Evolutionary conservation across 2,329 filamentous ascomycete genomes (phyloP), one percentile per base, ranked within the genome.

Genomic region (Mollisia scopiformis): DNA sequence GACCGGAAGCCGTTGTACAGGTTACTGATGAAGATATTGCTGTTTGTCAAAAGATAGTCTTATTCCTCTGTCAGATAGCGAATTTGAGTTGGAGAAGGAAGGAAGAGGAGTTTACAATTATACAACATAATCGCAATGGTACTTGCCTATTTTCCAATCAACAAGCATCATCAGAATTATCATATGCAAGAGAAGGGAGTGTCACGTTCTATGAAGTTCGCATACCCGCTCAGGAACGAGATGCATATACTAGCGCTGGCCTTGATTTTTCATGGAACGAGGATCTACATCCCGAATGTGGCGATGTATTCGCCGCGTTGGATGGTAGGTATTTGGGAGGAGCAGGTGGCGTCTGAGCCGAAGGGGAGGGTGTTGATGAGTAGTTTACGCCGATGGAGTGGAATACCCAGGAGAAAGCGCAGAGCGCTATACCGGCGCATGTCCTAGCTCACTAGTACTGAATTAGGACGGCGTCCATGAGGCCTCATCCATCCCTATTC

Each of bases 21-120:
- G 30, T 59, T 64, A 16, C 47, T 54, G 13, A 69, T 46, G 49
- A 71, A 71, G 23, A 74, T 51, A 57, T 74, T 75, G 61, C 55
- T 71, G 51, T 54, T 69, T 47, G 65, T 78, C 69, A 57, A 68
- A 60, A 53, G 67, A 72, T 59, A 78, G 73, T 71, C 35, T 52
- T 47, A n/a, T n/a, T n/a, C n/a, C n/a, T 16, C 7, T 13, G 3
- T 13, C 2, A 6, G 14, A 3, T 2, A 52, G 28, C 23, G n/a
- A n/a, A n/a, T 13, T n/a, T 5, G n/a, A 8, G 30, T 25, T n/a
- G 31, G 13, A 7, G 39, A 51, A 27, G 14, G 21, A 6, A 31
- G n/a, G 31, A 51, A 14, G 47, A 31, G n/a, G 7, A 30, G 31
- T 6, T 35, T 19, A 52, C 27, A 52, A 21, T 52, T 28, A 52